A percentile compares a stretch with the other conserved stretches of the same genome.
Evolutionary conservation across 345 rosid genomes (phyloP).

Genomic region (Lumnitzera littorea): DNA sequence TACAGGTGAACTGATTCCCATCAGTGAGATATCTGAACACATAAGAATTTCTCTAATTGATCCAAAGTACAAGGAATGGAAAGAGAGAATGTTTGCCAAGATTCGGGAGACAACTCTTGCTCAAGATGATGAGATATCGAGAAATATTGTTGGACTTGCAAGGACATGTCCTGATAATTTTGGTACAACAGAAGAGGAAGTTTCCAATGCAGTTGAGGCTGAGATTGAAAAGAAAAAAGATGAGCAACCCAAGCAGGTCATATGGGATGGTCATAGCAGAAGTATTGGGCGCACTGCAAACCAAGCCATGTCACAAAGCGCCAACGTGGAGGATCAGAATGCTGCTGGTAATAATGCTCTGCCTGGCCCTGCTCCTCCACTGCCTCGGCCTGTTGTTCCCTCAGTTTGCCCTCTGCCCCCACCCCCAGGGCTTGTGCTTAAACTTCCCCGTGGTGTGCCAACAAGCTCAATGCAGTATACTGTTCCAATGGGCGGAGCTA

Average conservation of each 20-base stretch:
- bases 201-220: slow-evolving; percentile 87
- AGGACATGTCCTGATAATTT: slow-evolving; percentile 85
- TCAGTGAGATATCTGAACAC: slow-evolving; percentile 88
- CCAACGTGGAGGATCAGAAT: slow-evolving; percentile 47
- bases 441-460: slow-evolving; percentile 61
- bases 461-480: slow-evolving; percentile 42
- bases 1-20: slow-evolving; percentile 83
- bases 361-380: slow-evolving; percentile 86
- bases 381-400: slow-evolving; percentile 66
- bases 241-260: slow-evolving; percentile 86
- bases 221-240: slow-evolving; percentile 92
- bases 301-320: slow-evolving; percentile 68
- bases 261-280: slow-evolving; percentile 94
- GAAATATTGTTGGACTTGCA: slow-evolving; percentile 82
- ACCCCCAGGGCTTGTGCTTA: slow-evolving; percentile 71
- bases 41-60: slow-evolving; percentile 85
- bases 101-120: slow-evolving; percentile 91
- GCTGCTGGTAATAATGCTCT: slow-evolving; percentile 40
- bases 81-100: slow-evolving; percentile 92
- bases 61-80: slow-evolving; percentile 91
- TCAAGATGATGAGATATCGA: slow-evolving; percentile 84
- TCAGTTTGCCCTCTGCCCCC: slow-evolving; percentile 72
- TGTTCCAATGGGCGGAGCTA: slow-evolving; percentile 33
- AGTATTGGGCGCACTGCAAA: slow-evolving; percentile 92
- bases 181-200: slow-evolving; percentile 95